A percentile compares a stretch with the other conserved stretches of the same genome.
Conservation (phyloP, 495 filamentous ascomycete species). For the Hypoxylon trugodes region DNA sequence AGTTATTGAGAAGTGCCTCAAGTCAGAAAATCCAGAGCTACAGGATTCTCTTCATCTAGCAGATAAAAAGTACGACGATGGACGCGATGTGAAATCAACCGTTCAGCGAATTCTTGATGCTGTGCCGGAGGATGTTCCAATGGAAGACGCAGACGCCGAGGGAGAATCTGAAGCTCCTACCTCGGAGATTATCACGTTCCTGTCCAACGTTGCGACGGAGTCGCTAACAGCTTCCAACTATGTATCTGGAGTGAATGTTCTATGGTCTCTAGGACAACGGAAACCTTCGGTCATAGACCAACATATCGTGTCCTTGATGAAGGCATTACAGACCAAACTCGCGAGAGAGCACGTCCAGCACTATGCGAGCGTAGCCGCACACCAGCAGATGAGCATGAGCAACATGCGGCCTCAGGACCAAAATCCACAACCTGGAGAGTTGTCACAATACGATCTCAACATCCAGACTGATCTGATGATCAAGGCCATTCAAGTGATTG, state of each 20-base stretch:
- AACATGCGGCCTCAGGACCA: conserved; percentile 55
- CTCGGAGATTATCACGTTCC: conserved; percentile 80
- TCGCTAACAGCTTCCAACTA: conserved; percentile 78
- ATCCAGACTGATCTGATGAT: conserved; percentile 87
- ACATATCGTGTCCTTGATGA: conserved; percentile 89
- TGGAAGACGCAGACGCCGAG: conserved; percentile 90
- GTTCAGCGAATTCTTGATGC: conserved; percentile 85
- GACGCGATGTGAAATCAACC: conserved; percentile 68
- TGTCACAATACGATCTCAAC: conserved; percentile 80
- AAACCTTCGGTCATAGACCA: conserved; percentile 86
- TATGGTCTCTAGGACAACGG: conserved; percentile 88
- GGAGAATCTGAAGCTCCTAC: conserved; percentile 74
- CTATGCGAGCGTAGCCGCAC: conserved; percentile 61
- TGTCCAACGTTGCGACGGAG: conserved; percentile 84
- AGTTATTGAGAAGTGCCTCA: conserved; percentile 87
- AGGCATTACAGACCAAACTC: conserved; percentile 89
- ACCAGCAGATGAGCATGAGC: conserved; percentile 51
- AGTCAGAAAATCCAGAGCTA: conserved; percentile 85
- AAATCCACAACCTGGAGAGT: conserved; percentile 60
- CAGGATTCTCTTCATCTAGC: conserved; percentile 86
- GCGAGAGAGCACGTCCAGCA: conserved; percentile 92
- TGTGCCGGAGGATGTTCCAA: conserved; percentile 85
- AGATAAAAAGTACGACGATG: conserved; percentile 71
- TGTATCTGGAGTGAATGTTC: conserved; percentile 85
- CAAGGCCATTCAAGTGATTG: conserved; percentile 91